Conservation (phyloP, 306 rosid species). For the Mucuna pruriens region DNA sequence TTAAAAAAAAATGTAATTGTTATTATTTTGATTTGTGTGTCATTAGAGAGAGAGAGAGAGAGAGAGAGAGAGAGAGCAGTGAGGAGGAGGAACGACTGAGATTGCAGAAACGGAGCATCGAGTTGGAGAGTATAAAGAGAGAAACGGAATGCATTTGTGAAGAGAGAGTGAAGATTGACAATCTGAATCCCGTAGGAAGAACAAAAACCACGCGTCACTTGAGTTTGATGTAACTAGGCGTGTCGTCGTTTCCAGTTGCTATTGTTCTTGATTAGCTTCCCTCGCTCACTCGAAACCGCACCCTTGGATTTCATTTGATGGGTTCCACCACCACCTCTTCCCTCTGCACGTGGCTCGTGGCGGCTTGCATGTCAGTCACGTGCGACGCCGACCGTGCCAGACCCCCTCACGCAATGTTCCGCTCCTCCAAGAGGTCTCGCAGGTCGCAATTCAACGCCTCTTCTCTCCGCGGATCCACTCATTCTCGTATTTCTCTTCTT, state of each 20-base stretch:
- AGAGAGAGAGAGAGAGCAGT: not conserved
- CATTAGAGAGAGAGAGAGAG: not conserved
- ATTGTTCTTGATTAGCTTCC: not conserved
- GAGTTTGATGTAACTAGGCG: not conserved
- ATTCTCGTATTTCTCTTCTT: slow-evolving; percentile 61
- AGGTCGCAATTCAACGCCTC: slow-evolving; percentile 53
- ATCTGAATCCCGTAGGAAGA: not conserved
- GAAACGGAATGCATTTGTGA: slow-evolving; percentile 45
- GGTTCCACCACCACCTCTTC: slow-evolving; percentile 70
- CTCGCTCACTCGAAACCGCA: not conserved
- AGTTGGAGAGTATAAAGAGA: slow-evolving; percentile 5
- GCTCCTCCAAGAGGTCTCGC: slow-evolving; percentile 49
- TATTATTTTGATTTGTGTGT: not conserved
- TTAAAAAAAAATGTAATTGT: not conserved
- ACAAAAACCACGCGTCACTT: not conserved
- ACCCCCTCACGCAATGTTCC: slow-evolving; percentile 42
- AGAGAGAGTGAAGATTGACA: not conserved
- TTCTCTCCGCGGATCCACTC: slow-evolving; percentile 69
- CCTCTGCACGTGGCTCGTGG: slow-evolving; percentile 93
- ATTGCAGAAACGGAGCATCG: slow-evolving; percentile 55
- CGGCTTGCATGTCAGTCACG: slow-evolving; percentile 97
- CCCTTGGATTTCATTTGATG: slow-evolving; percentile 43
- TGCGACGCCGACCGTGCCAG: slow-evolving; percentile 59
- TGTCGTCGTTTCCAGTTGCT: not conserved
- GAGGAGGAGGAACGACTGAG: slow-evolving; percentile 53